Conservation (phyloP, 352 stramenopile genomes). For the Phytophthora europaea region DNA sequence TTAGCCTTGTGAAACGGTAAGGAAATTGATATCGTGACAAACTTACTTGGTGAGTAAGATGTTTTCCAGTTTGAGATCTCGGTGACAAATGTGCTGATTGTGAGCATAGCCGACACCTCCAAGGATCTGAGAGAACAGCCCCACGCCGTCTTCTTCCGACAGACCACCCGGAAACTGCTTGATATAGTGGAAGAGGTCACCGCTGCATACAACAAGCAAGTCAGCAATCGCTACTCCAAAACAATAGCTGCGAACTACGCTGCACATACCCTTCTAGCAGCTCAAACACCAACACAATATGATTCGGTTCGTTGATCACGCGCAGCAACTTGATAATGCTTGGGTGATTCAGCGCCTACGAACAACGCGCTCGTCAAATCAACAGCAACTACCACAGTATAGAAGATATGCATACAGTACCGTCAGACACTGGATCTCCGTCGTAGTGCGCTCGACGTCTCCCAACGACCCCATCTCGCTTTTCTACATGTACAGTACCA, state of each 20-base stretch:
- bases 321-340: constrained; percentile 91
- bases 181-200: constrained; percentile 89
- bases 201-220: constrained; percentile 36
- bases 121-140: constrained; percentile 83
- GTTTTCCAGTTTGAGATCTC: constrained; percentile 92
- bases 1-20: constrained; percentile 1
- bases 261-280: constrained; percentile 76
- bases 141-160: constrained; percentile 69
- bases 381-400: not conserved
- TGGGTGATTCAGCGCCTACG: constrained; percentile 82
- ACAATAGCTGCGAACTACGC: not conserved
- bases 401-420: constrained; percentile 20
- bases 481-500: constrained; percentile 58
- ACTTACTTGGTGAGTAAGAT: constrained; percentile 83
- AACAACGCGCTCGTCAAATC: not conserved
- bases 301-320: constrained; percentile 88
- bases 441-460: constrained; percentile 89
- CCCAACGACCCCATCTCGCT: constrained; percentile 89
- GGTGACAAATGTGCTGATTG: constrained; percentile 92
- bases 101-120: constrained; percentile 86
- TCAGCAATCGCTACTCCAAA: not conserved
- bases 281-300: constrained; percentile 91
- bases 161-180: constrained; percentile 64
- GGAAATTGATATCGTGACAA: not conserved
- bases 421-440: constrained; percentile 89